These are phyloP conservation scores for Remersonia thermophila DNA, from an alignment of 2,329 filamentous ascomycete genomes.

Conservation along the genomic window DNA sequence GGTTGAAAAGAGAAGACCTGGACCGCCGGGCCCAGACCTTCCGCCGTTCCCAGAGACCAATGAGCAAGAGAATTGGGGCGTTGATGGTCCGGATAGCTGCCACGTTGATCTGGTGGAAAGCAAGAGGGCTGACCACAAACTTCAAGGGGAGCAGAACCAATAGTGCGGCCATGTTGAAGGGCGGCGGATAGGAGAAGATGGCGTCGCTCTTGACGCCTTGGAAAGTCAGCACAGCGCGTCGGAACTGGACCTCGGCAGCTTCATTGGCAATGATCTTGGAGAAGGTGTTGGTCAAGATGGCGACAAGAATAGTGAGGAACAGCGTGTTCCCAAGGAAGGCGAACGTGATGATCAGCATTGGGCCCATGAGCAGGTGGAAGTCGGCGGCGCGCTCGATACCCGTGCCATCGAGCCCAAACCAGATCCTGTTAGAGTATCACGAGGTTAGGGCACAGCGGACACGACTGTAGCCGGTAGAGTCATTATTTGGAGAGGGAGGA, in stretches of 20 bases:
- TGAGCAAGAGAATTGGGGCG: constrained; percentile 47
- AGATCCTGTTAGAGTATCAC: constrained; percentile 33
- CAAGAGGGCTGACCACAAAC: constrained; percentile 45
- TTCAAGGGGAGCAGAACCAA: constrained; percentile 53
- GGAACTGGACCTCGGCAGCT: constrained; percentile 58
- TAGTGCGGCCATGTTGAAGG: constrained; percentile 57
- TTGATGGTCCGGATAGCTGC: constrained; percentile 51
- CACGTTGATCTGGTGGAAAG: constrained; percentile 63
- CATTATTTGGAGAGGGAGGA: too few species aligned
- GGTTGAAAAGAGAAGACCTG: constrained; percentile 6
- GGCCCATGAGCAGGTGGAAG: constrained; percentile 56
- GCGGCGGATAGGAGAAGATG: constrained; percentile 56
- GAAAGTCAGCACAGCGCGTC: constrained; percentile 58
- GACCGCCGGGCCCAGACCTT: constrained; percentile 34
- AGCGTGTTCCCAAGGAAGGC: constrained; percentile 64
- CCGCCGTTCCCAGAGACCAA: constrained; percentile 49
- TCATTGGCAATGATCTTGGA: constrained; percentile 57
- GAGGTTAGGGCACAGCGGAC: not conserved
- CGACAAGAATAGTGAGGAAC: constrained; percentile 62
- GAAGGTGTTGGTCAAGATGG: constrained; percentile 62
- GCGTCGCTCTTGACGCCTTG: constrained; percentile 63
- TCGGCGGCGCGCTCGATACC: constrained; percentile 39
- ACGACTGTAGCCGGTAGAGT: too few species aligned
- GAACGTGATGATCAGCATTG: constrained; percentile 57
- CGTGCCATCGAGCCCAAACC: constrained; percentile 60